Percentiles rank a stretch among this genome's conserved stretches.
Conservation (phyloP, 2,329 filamentous ascomycete species). For the Lachnellula cervina region DNA sequence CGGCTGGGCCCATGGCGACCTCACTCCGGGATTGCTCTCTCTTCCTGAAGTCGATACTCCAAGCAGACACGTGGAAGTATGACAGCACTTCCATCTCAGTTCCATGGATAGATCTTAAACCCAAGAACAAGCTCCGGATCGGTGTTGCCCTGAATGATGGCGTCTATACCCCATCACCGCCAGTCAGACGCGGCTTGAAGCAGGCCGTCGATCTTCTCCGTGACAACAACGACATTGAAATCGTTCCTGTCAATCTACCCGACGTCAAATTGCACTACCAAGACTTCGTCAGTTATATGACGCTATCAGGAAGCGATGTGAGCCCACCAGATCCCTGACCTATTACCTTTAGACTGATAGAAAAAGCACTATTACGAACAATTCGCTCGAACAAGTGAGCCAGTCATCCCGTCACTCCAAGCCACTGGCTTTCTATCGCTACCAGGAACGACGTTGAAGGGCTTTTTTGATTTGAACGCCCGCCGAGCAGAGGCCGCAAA, state of each 20-base stretch:
- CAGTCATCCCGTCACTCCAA: slow-evolving; percentile 44
- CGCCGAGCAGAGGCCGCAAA: slow-evolving; percentile 24
- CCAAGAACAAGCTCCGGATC: slow-evolving; percentile 36
- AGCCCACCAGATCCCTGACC: slow-evolving; percentile 20
- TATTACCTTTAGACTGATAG: slow-evolving; percentile 45
- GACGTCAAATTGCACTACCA: slow-evolving; percentile 45
- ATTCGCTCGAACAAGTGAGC: slow-evolving; percentile 44
- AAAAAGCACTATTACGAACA: slow-evolving; percentile 40
- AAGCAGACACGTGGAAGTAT: slow-evolving; percentile 39
- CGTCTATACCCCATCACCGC: slow-evolving; percentile 46
- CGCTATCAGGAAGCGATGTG: slow-evolving; percentile 17
- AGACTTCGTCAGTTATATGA: slow-evolving; percentile 34
- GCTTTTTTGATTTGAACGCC: slow-evolving; percentile 26
- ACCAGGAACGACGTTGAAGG: slow-evolving; percentile 17
- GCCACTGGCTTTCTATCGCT: slow-evolving; percentile 28
- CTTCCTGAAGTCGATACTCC: slow-evolving; percentile 39
- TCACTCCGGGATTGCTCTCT: slow-evolving; percentile 37
- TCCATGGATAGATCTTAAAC: slow-evolving; percentile 40
- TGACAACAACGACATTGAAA: slow-evolving; percentile 40
- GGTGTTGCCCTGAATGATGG: slow-evolving; percentile 46
- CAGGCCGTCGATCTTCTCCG: slow-evolving; percentile 36
- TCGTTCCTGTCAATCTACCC: slow-evolving; percentile 52
- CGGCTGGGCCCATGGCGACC: slow-evolving; percentile 41
- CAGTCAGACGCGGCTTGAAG: slow-evolving; percentile 42
- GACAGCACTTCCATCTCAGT: slow-evolving; percentile 33